Evolutionary conservation across 257 asterid species (phyloP), one percentile per base, ranked within the genome.

Genomic region (Solanum infundibuliforme): DNA sequence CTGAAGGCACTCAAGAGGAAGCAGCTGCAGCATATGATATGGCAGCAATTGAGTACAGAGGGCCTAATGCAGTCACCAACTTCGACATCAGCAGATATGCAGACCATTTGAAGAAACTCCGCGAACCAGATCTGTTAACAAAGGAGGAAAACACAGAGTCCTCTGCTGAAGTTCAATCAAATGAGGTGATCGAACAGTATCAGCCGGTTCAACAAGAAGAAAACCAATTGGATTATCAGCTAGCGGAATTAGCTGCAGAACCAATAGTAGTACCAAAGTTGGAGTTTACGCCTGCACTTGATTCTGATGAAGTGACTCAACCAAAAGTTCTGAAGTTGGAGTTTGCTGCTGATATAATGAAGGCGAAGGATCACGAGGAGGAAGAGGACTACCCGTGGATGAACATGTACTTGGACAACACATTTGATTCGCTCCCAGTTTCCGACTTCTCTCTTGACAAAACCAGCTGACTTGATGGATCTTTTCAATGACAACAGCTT

Each of bases 21-120:
- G 99, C 99, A 35, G 99, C 99, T 0, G 92, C 90, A 32, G 98
- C 99, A 35, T 96, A 96, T 83, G 99, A 96, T 88, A 89, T 88
- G 94, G 99, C 99, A 84, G 99, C 99, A 18, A 93, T 96, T 81
- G 93, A 94, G 73, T 93, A 87, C 89, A 84, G 98, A 89, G 99
- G 99, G 5, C 87, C 96, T 8, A 92, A 91, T 31, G 99, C 99
- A 0, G 95, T 96, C 5, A 96, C 99, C 29, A 96, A 96, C 89
- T 96, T 96, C 12, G 98, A 96, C 92, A 92, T 95, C 86, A 94
- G 96, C 90, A 90, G 84, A 34, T 96, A 96, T 43, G 88, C 95
- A 0, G 92, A 92, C 36, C 92, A 89, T 88, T 46, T 95, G 83
- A 90, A 93, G 87, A 89, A 90, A 84, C 23, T 84, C 77, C 84